Base-by-base conservation (phyloP, 352 stramenopile genomes). In the Halophytophthora polymorphica region DNA sequence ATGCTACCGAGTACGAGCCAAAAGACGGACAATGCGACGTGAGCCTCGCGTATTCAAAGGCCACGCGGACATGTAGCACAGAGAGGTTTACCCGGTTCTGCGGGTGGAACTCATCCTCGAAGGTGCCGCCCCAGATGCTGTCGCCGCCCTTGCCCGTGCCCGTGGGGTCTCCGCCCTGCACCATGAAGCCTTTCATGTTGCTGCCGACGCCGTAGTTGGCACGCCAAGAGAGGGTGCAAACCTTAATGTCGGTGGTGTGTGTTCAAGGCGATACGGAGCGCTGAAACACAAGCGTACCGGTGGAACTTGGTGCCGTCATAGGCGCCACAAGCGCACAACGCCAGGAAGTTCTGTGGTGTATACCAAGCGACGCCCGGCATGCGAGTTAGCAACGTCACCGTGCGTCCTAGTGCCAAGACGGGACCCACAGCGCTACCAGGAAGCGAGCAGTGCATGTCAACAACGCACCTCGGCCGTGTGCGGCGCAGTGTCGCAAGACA, bases 401-500 rank as follows among this genome's bases (percentile, higher is more conserved):
- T 28, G 38, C 2, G 7, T 4, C 12, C 25, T 22, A 62, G 17
- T 2, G n/a, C 31, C 19, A 3, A 56, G 10, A 22, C 3, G 29
- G 6, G 25, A 58, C 18, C 13, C 28, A 7, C 11, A 43, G n/a
- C 5, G 4, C 8, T 6, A 14, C 14, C 28, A n/a, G 25, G 19
- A 41, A 12, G n/a, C 17, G 15, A 3, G 33, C 33, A 38, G 36
- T 28, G 11, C 11, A 6, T n/a, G n/a, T n/a, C n/a, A n/a, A n/a
- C n/a, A n/a, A 0, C 45, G 10, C 69, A 93, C 86, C 70, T 93
- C 77, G 23, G 83, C 78, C 12, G 93, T 93, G 53, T 76, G 72
- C 8, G 90, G 94, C 31, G 88, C 85, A 7, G 90, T 97, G 70
- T 98, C 93, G 62, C 92, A 98, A 67, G 90, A 98, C 28, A 99